Conservation (phyloP, 805 yeast species). For the Suhomyces sp. region DNA sequence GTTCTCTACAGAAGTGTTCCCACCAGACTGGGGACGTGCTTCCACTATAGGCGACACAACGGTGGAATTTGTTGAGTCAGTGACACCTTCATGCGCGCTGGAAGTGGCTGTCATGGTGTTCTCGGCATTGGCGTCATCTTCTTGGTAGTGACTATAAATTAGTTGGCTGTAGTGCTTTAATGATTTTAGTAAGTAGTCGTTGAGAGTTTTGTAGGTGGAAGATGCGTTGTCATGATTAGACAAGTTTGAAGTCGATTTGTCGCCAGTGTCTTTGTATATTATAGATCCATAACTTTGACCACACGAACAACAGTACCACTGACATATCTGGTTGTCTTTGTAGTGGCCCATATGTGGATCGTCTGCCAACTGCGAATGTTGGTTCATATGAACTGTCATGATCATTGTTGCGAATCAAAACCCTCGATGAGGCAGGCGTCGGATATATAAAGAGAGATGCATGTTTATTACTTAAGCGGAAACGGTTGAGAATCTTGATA, state of each 20-base stretch:
- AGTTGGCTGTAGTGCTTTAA: slow-evolving; percentile 26
- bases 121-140: neutral
- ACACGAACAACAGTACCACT: slow-evolving; percentile 43
- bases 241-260: neutral
- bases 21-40: neutral
- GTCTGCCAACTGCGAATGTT: neutral
- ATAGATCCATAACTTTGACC: slow-evolving; percentile 38
- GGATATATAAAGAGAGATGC: neutral
- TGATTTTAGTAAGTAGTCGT: slow-evolving; percentile 10
- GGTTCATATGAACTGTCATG: neutral
- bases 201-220: neutral
- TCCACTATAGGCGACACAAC: neutral
- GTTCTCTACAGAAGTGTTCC: neutral
- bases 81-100: neutral
- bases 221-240: neutral
- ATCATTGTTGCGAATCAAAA: neutral
- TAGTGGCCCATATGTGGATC: slow-evolving; percentile 3
- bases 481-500: neutral
- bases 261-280: slow-evolving; percentile 5
- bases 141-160: slow-evolving; percentile 12
- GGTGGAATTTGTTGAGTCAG: neutral
- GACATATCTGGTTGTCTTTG: slow-evolving; percentile 30
- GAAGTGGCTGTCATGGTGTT: neutral
- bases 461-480: neutral
- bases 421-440: neutral